Conservation (phyloP, 2,329 filamentous ascomycete genomes). For the Coleophoma eucalyptorum region DNA sequence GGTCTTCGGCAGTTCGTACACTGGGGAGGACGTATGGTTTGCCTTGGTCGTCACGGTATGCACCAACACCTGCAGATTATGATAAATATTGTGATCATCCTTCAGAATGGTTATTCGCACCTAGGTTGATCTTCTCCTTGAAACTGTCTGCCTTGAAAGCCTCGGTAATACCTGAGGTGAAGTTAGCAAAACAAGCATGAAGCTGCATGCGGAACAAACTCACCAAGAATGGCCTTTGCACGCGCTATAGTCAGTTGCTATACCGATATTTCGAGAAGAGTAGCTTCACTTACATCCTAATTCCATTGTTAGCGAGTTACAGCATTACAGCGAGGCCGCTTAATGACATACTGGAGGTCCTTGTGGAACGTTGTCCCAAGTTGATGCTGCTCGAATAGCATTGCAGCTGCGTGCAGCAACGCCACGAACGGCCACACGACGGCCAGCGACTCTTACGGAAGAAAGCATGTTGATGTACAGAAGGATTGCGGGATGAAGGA, state of each 20-base stretch:
- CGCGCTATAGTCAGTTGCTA: constrained; percentile 7
- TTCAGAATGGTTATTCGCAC: constrained; percentile 40
- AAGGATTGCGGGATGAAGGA: background rate
- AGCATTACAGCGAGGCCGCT: constrained; percentile 1
- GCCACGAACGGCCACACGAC: constrained; percentile 35
- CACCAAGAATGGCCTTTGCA: constrained; percentile 72
- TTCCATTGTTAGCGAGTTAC: constrained; percentile 13
- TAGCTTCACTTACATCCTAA: constrained; percentile 29
- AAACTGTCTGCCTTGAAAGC: constrained; percentile 97
- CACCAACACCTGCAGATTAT: constrained; percentile 70
- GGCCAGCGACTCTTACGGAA: constrained; percentile 48
- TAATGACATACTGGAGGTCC: constrained; percentile 77
- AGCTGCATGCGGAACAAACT: constrained; percentile 25
- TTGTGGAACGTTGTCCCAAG: constrained; percentile 88
- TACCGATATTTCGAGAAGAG: too few species aligned
- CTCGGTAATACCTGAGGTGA: constrained; percentile 75
- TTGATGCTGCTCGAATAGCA: constrained; percentile 46
- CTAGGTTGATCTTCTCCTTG: constrained; percentile 95
- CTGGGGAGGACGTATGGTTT: constrained; percentile 98
- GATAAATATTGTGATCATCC: constrained; percentile 1
- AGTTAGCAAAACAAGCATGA: constrained; percentile 22
- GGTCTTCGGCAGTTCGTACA: constrained; percentile 83
- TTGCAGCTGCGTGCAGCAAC: constrained; percentile 17
- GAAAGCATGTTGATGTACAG: constrained; percentile 46
- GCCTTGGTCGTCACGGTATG: constrained; percentile 96